Base-by-base conservation (phyloP, 345 rosid genomes). In the Pelargonium nanum region DNA sequence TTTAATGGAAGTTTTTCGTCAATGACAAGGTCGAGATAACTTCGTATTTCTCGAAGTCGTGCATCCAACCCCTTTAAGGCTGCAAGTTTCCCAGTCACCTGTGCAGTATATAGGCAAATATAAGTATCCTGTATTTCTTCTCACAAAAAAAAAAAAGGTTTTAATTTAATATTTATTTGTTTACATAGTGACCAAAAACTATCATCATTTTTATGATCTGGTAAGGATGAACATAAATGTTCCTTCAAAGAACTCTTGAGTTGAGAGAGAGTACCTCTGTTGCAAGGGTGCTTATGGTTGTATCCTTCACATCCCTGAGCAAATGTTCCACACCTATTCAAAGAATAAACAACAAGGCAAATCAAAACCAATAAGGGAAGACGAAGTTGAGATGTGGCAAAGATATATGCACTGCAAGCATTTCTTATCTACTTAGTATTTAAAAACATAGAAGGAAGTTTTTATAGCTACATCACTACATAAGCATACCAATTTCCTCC, bases 1-100 rank as follows among this genome's bases (percentile, higher is more conserved):
- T 86, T 89, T 24, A 86, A 22, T 57, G 89, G 94, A 54, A 84
- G 89, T 67, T 78, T 89, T 57, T 67, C 86, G 34, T 86, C 94
- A 55, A 86, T 65, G 19, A 86, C 94, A 76, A 84, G 89, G 67
- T 83, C 86, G 61, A 89, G 94, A 68, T 86, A 84, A 59, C 77
- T 65, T 24, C 83, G 72, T 19, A 84, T 83, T 70, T 89, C 91
- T 67, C 64, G 63, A 30, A 89, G 83, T 10, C 86, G 72, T 54
- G 91, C 91, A 81, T 86, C 96, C 76, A 89, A 73, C n/a, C 91
- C 83, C 62, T 86, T 86, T 71, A 89, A 70, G 55, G 96, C 81
- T 23, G 83, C 81, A 60, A 86, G 89, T 66, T 89, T 89, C 2
- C 84, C 87, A 25, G 83, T 78, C 25, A 86, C 91, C 96, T 89